Evolutionary conservation across 2,329 filamentous ascomycete species (phyloP), one percentile per base, ranked within the genome.

Genomic region (Xylaria multiplex): DNA sequence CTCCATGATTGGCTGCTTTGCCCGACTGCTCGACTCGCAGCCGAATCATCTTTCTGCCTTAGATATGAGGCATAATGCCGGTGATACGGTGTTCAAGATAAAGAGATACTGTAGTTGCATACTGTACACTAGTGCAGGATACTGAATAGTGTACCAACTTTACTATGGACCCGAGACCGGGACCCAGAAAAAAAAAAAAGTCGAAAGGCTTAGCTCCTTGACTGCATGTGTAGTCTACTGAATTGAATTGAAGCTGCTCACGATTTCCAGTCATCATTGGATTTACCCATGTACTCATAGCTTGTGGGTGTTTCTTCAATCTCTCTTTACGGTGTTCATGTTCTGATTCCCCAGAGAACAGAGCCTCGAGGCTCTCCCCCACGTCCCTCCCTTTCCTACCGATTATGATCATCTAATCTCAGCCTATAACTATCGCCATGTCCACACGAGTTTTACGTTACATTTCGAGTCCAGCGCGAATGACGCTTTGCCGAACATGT

Each of bases 1-100:
- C 66, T 70, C 65, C 72, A 63, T 81, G 77, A 85, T 85, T 85
- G 83, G 83, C 65, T 54, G 62, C 32, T 24, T 58, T 46, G 53
- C 55, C 57, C 61, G 64, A 67, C 42, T 48, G n/a, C 35, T 16
- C 53, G 35, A 46, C n/a, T 54, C 22, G 22, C 8, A 8, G n/a
- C 35, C 19, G 52, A 35, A 27, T 11, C n/a, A n/a, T n/a, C 27
- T 58, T 40, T 1, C 2, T 42, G 52, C 53, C 53, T 55, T 27
- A 42, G 2, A 5, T 43, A 27, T 55, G 6, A 55, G 53, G 53
- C 53, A 27, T 27, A 5, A 27, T 19, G 19, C 19, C 19, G 19
- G 19, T 19, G 19, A 19, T 19, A 19, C 19, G 19, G 19, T 19
- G 19, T 19, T 19, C 19, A 19, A 19, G 19, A 19, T 19, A 19